Conservation (phyloP, 2,329 filamentous ascomycete species). For the Biscogniauxia mediterranea region DNA sequence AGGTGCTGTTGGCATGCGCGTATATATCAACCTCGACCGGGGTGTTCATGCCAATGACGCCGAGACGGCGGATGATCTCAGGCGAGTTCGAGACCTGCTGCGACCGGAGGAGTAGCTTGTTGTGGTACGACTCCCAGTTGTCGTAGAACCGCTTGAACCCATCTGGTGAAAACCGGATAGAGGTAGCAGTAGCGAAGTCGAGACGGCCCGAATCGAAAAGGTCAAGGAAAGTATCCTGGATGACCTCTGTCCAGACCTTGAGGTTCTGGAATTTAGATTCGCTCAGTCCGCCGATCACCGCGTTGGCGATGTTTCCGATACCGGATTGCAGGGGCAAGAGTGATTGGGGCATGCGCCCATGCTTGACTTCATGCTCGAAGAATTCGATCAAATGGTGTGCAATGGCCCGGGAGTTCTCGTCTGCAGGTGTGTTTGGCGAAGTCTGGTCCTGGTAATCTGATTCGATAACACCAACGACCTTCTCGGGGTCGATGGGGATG, state of each 20-base stretch:
- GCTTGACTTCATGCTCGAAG: conserved; percentile 79
- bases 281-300: conserved; percentile 79
- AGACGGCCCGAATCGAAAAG: conserved; percentile 86
- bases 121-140: conserved; percentile 75
- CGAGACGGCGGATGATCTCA: conserved; percentile 83
- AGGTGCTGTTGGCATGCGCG: conserved; percentile 87
- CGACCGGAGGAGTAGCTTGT: conserved; percentile 81
- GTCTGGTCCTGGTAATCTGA: conserved; percentile 79
- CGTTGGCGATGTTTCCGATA: conserved; percentile 92
- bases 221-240: conserved; percentile 90
- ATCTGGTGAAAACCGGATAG: conserved; percentile 85
- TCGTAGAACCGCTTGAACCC: conserved; percentile 91
- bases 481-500: conserved; percentile 81
- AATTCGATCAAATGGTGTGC: conserved; percentile 77
- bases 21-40: conserved; percentile 94
- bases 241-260: conserved; percentile 90
- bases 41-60: conserved; percentile 93
- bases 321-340: conserved; percentile 82
- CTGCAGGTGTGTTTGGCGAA: conserved; percentile 71
- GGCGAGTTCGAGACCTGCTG: conserved; percentile 87
- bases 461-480: conserved; percentile 81
- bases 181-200: conserved; percentile 87
- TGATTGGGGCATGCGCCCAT: conserved; percentile 72
- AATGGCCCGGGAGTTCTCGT: conserved; percentile 70
- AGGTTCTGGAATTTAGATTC: conserved; percentile 83